Base-by-base conservation (phyloP, 345 rosid species). In the Citrus cavaleriei region DNA sequence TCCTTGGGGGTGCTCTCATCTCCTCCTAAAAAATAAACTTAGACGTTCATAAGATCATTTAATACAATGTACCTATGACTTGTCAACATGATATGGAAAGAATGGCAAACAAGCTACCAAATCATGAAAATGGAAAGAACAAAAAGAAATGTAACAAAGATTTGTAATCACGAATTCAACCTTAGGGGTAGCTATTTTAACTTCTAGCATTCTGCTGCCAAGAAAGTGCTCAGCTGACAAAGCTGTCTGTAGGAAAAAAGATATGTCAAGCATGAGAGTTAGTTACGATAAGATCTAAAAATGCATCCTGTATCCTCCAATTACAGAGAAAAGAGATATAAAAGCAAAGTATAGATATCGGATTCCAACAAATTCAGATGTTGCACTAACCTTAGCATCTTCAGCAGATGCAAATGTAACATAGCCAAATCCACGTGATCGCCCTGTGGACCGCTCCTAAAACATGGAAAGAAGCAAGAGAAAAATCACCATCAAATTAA, bases 401-500 rank as follows among this genome's bases (percentile, higher is more conserved):
- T 95, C 94, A 68, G 75, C 86, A 0, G 90, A 88, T 77, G 80
- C 89, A 84, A 93, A 93, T 42, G 99, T 95, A 46, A 93, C 98
- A 82, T 95, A 95, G 61, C 98, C 99, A 83, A 95, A 95, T 40
- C 98, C 99, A 84, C 99, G 98, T 80, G 99, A 95, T 68, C 99
- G 91, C 51, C 99, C 99, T 0, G 97, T 89, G 37, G 97, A 88
- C 78, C 98, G 87, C 83, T 95, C 98, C 98, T 95, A 76, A 59
- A 83, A 72, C 72, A 81, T 65, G 24, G 58, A 82, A 79, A 81
- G 4, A 73, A 62, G 30, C 10, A 3, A 27, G 25, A 42, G 30
- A 40, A 70, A 65, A 65, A 38, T 49, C 21, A 28, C 37, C 37
- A 75, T 55, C 74, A 70, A 46, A 21, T 57, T 75, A 54, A 34